Percentiles rank a stretch among this genome's conserved stretches.
Conservation (phyloP, 1,139 yeast species). For the Suhomyces guaymorum region DNA sequence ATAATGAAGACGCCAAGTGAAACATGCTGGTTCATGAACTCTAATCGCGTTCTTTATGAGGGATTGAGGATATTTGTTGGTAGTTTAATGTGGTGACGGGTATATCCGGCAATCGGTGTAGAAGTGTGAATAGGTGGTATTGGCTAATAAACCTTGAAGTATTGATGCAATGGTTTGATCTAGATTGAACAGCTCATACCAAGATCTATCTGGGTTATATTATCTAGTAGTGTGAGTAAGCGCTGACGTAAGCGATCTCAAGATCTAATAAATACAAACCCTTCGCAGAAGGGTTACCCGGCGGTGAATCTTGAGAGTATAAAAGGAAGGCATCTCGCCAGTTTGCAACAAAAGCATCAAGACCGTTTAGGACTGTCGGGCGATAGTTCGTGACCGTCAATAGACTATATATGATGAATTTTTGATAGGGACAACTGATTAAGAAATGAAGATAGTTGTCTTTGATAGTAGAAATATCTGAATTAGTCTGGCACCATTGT, state of each 20-base stretch:
- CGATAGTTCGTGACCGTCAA: constrained; percentile 7
- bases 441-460: constrained; percentile 26
- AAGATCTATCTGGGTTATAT: neutral
- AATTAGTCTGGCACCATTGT: too few relatives aligned
- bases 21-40: constrained; percentile 35
- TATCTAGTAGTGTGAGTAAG: neutral
- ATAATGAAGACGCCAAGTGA: constrained; percentile 48
- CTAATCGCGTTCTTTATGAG: too few relatives aligned
- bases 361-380: constrained; percentile 10
- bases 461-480: constrained; percentile 26
- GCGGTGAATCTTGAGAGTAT: constrained; percentile 3
- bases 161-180: too few relatives aligned
- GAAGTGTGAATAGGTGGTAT: too few relatives aligned
- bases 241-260: constrained; percentile 4
- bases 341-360: neutral
- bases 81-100: too few relatives aligned
- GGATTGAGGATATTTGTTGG: too few relatives aligned
- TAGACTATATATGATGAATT: constrained; percentile 22
- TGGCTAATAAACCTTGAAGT: too few relatives aligned
- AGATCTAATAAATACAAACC: too few relatives aligned
- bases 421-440: constrained; percentile 46
- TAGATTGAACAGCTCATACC: too few relatives aligned
- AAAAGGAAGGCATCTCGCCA: constrained; percentile 1
- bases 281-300: too few relatives aligned
- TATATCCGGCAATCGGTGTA: too few relatives aligned